Percentiles rank a stretch among this genome's conserved stretches.
These are phyloP conservation scores for Sporothrix schenckii DNA, from an alignment of 2,329 filamentous ascomycete species.

Conservation along the genomic window DNA sequence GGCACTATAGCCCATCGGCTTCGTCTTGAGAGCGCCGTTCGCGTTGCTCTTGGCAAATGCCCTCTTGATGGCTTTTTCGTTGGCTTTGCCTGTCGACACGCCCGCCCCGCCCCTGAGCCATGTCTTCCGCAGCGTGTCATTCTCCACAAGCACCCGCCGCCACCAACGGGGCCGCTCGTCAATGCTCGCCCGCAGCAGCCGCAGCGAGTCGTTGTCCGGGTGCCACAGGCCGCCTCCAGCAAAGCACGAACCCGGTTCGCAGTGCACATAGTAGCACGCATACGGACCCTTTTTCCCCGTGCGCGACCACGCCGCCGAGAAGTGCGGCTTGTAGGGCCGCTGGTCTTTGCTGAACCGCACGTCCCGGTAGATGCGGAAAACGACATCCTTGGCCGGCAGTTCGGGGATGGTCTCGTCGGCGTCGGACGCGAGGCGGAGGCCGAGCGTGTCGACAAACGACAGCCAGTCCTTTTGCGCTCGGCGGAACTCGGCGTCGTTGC, in stretches of 20 bases:
- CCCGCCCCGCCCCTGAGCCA: slow-evolving; percentile 63
- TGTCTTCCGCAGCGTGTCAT: slow-evolving; percentile 61
- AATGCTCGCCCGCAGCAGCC: slow-evolving; percentile 71
- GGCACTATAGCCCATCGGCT: slow-evolving; percentile 77
- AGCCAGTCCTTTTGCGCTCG: slow-evolving; percentile 79
- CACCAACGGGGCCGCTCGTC: slow-evolving; percentile 72
- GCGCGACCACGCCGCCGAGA: slow-evolving; percentile 83
- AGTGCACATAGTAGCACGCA: slow-evolving; percentile 85
- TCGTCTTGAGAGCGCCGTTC: slow-evolving; percentile 77
- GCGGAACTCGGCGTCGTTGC: slow-evolving; percentile 78
- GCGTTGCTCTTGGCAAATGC: slow-evolving; percentile 73
- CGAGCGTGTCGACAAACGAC: slow-evolving; percentile 72
- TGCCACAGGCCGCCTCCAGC: slow-evolving; percentile 83
- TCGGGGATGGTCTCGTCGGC: slow-evolving; percentile 83
- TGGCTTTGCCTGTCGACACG: slow-evolving; percentile 56
- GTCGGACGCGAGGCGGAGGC: slow-evolving; percentile 65
- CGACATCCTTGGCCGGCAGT: slow-evolving; percentile 79
- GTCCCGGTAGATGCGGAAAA: slow-evolving; percentile 86
- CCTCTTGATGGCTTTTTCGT: slow-evolving; percentile 41
- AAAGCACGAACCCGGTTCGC: slow-evolving; percentile 70
- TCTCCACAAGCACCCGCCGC: slow-evolving; percentile 66
- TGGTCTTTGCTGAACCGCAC: slow-evolving; percentile 81
- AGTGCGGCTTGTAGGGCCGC: slow-evolving; percentile 85
- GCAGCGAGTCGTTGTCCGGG: slow-evolving; percentile 68
- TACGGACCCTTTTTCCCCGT: slow-evolving; percentile 86